Percentiles rank a stretch among this genome's conserved stretches.
Conservation (phyloP, 768 basidiomycete genomes). For the Suillus lakei region DNA sequence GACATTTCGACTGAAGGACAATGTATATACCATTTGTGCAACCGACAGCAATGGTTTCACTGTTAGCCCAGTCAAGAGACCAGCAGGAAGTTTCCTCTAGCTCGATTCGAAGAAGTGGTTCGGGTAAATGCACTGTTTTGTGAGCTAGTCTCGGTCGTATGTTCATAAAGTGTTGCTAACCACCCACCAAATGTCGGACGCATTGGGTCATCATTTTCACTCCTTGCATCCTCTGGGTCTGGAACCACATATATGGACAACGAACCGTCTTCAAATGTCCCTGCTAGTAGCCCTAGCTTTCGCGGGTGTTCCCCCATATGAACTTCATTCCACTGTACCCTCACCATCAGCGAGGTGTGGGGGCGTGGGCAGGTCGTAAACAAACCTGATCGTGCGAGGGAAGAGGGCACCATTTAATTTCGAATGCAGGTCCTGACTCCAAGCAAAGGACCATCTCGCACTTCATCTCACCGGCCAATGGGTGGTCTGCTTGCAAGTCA, state of each 20-base stretch:
- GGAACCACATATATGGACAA: slow-evolving; percentile 81
- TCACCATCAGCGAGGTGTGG: slow-evolving; percentile 1
- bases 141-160: slow-evolving; percentile 4
- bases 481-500: slow-evolving; percentile 27
- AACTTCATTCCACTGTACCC: slow-evolving; percentile 23
- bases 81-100: slow-evolving; percentile 78
- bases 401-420: slow-evolving; percentile 92
- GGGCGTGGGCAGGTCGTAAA: slow-evolving; percentile 9
- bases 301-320: slow-evolving; percentile 31
- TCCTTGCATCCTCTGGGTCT: slow-evolving; percentile 61
- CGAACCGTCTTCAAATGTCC: slow-evolving; percentile 87
- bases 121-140: slow-evolving; percentile 54
- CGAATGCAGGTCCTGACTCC: slow-evolving; percentile 78
- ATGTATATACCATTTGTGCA: slow-evolving; percentile 71
- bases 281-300: slow-evolving; percentile 85
- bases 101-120: slow-evolving; percentile 75
- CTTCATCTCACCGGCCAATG: slow-evolving; percentile 43
- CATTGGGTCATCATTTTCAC: slow-evolving; percentile 29
- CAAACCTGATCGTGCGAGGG: slow-evolving; percentile 72
- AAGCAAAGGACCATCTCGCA: slow-evolving; percentile 89
- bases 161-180: not conserved
- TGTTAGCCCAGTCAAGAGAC: slow-evolving; percentile 90
- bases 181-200: slow-evolving; percentile 57
- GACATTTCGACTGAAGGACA: not conserved
- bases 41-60: slow-evolving; percentile 80